A percentile compares a stretch with the other conserved stretches of the same genome.
These are phyloP conservation scores for Raffaelea deltoideospora DNA, from an alignment of 2,329 filamentous ascomycete species.

Conservation along the genomic window DNA sequence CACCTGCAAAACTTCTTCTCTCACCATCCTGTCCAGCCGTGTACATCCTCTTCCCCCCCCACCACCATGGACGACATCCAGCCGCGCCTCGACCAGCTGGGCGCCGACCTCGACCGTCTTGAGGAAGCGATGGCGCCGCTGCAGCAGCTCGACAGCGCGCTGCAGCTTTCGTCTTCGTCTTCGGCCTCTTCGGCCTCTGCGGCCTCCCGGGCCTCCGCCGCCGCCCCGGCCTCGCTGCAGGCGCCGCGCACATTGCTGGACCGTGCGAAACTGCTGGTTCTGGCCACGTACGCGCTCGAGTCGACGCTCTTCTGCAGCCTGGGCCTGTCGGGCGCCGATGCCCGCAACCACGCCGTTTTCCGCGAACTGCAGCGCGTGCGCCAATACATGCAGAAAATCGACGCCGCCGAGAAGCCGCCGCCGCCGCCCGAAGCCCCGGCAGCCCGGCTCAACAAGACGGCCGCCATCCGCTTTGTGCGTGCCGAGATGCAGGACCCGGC, in stretches of 20 bases:
- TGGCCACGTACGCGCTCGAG: conserved; percentile 78
- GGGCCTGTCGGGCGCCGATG: conserved; percentile 62
- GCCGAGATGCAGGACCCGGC: conserved; percentile 49
- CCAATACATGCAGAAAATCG: conserved; percentile 89
- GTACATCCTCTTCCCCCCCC: neutral
- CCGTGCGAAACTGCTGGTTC: conserved; percentile 85
- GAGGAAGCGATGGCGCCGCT: conserved; percentile 63
- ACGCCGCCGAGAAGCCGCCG: conserved; percentile 51
- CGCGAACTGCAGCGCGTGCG: conserved; percentile 73
- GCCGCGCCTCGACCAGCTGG: conserved; percentile 57
- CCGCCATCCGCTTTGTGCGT: conserved; percentile 68
- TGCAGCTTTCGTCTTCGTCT: conserved; percentile 39
- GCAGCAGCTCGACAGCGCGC: neutral
- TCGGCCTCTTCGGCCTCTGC: no score
- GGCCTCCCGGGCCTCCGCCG: no score
- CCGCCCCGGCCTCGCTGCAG: no score
- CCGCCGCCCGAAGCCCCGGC: conserved; percentile 14
- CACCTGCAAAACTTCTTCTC: no score
- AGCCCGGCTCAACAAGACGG: conserved; percentile 51
- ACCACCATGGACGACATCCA: conserved; percentile 33
- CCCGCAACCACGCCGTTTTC: conserved; percentile 75
- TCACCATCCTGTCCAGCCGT: no score
- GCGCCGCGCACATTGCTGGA: no score
- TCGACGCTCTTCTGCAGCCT: conserved; percentile 76
- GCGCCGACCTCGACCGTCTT: conserved; percentile 64